Conservation (phyloP, 805 yeast species). For the Maudiozyma serrabonitensis region DNA sequence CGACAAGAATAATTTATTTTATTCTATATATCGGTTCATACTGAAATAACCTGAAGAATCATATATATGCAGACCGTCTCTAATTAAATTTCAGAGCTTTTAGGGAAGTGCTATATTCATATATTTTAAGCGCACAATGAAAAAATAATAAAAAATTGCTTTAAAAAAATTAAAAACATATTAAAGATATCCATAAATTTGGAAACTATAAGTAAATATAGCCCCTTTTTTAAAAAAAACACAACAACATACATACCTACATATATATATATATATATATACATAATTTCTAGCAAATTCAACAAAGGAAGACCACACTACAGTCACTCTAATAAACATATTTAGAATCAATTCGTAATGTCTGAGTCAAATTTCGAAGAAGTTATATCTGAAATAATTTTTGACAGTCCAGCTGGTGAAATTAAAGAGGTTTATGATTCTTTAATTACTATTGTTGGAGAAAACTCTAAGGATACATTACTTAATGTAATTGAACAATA, state of each 20-base stretch:
- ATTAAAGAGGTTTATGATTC: conserved; percentile 30
- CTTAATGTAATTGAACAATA: conserved; percentile 32
- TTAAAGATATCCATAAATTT: background rate
- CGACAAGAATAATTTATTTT: too few species aligned
- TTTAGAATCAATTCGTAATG: conserved; percentile 3
- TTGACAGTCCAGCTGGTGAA: conserved; percentile 30
- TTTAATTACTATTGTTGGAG: conserved; percentile 35
- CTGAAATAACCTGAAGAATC: too few species aligned
- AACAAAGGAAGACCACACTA: background rate
- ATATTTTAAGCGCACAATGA: too few species aligned
- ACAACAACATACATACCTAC: too few species aligned
- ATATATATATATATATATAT: too few species aligned
- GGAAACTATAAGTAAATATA: background rate
- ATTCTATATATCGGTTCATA: too few species aligned
- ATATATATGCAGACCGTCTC: too few species aligned
- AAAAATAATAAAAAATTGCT: too few species aligned
- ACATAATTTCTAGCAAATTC: background rate
- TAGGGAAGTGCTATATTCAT: too few species aligned
- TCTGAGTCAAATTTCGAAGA: conserved; percentile 18
- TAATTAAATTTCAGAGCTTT: too few species aligned
- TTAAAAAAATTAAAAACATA: too few species aligned
- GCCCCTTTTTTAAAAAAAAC: background rate
- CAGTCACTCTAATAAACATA: background rate
- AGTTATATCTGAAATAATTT: conserved; percentile 21
- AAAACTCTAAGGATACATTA: conserved; percentile 28